phyloP scores from a whole-genome alignment of 2,329 filamentous ascomycete species.

The Cryphonectria parasitica region DNA sequence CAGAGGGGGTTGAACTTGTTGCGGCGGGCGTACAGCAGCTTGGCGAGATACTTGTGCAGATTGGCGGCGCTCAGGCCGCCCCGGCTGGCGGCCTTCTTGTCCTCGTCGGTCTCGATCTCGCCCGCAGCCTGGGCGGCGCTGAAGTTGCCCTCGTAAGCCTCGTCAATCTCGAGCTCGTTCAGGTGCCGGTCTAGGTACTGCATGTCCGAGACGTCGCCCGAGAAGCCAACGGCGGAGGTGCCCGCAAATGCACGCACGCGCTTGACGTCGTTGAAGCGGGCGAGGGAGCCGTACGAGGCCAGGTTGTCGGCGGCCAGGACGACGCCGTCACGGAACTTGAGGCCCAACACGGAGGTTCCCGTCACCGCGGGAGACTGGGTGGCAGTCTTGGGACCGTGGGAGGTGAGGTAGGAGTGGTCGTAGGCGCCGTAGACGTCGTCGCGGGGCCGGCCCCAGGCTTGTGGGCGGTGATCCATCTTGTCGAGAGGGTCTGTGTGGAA shows the following conservation, averaged over 20 bases:
- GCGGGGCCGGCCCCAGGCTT: conserved; percentile 80
- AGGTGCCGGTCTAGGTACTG: conserved; percentile 96
- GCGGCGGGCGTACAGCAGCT: conserved; percentile 94
- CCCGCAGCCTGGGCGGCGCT: conserved; percentile 40
- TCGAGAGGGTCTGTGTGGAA: not conserved
- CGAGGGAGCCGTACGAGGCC: conserved; percentile 95
- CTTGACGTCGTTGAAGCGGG: conserved; percentile 95
- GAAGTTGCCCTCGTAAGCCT: conserved; percentile 69
- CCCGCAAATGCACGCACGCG: conserved; percentile 88
- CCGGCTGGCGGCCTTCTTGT: conserved; percentile 66
- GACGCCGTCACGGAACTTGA: conserved; percentile 96
- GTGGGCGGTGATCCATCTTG: conserved; percentile 72
- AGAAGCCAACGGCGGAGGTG: conserved; percentile 86
- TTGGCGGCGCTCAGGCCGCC: conserved; percentile 83
- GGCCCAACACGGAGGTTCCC: conserved; percentile 89
- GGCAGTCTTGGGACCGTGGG: conserved; percentile 71
- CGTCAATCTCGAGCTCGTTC: conserved; percentile 81
- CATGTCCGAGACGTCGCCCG: conserved; percentile 98
- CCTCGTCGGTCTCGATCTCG: conserved; percentile 41
- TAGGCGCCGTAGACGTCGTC: conserved; percentile 97
- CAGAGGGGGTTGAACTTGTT: conserved; percentile 96
- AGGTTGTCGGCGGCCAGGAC: conserved; percentile 97
- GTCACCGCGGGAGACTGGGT: conserved; percentile 94
- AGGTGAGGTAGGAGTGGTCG: conserved; percentile 80
- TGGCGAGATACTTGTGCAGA: conserved; percentile 93